phyloP scores from a whole-genome alignment of 129 eudicot species.

The Flaveria trinervia region DNA sequence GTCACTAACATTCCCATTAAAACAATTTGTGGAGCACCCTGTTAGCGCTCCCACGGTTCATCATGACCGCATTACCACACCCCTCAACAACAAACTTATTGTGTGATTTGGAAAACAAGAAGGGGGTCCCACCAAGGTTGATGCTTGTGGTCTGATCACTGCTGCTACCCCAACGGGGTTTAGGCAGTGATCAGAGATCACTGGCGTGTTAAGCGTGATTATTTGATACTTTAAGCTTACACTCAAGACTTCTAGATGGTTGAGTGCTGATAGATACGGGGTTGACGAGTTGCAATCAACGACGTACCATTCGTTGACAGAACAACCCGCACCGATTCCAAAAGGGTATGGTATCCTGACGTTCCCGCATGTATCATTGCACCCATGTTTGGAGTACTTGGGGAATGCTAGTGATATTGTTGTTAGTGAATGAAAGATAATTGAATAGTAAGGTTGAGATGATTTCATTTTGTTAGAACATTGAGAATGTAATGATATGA shows the following conservation, averaged over 20 bases:
- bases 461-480: not conserved
- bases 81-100: not conserved
- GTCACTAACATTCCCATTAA: not conserved
- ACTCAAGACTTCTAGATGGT: not conserved
- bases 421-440: not conserved
- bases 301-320: not conserved
- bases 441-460: not conserved
- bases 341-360: slow-evolving; percentile 3
- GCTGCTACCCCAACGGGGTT: too few species aligned
- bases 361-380: not conserved
- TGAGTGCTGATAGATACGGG: not conserved
- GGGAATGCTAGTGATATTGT: not conserved
- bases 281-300: not conserved
- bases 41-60: not conserved
- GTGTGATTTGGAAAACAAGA: slow-evolving; percentile 6
- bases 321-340: not conserved
- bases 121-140: not conserved
- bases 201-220: not conserved
- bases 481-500: not conserved
- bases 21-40: not conserved
- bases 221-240: not conserved
- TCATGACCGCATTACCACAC: slow-evolving; percentile 1
- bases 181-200: not conserved
- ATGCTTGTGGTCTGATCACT: not conserved
- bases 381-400: not conserved